A percentile compares a stretch with the other conserved stretches of the same genome.
These are phyloP conservation scores for Ophiocordyceps camponoti-rufipedis DNA, from an alignment of 2,329 filamentous ascomycete genomes.

Conservation along the genomic window DNA sequence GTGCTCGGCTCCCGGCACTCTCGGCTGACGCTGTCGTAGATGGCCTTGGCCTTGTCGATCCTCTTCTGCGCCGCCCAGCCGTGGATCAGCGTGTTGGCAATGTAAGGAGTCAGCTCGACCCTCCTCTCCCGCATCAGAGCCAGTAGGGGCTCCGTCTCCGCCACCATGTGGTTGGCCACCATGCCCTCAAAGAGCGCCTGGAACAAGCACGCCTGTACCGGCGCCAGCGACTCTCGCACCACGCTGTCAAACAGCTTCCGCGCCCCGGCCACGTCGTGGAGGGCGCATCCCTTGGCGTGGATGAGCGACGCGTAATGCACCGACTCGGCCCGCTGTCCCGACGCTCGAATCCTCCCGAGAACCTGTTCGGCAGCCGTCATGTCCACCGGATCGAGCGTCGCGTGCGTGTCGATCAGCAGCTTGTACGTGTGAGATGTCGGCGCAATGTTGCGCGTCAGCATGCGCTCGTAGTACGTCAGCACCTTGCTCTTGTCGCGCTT, in stretches of 20 bases:
- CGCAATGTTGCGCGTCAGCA: constrained; percentile 71
- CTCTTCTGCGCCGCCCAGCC: constrained; percentile 81
- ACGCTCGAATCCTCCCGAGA: constrained; percentile 55
- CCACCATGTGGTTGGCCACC: constrained; percentile 82
- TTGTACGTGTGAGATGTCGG: constrained; percentile 96
- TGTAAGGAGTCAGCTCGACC: constrained; percentile 87
- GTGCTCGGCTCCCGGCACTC: constrained; percentile 87
- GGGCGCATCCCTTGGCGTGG: constrained; percentile 84
- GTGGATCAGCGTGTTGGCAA: constrained; percentile 94
- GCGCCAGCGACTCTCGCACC: constrained; percentile 45
- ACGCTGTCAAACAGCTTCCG: constrained; percentile 69
- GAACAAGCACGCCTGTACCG: constrained; percentile 71
- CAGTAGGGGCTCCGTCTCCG: constrained; percentile 56
- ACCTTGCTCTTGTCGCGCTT: constrained; percentile 94
- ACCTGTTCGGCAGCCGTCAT: constrained; percentile 77
- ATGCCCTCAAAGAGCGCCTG: constrained; percentile 94
- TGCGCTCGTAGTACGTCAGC: constrained; percentile 83
- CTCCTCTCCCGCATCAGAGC: constrained; percentile 53
- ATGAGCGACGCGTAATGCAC: constrained; percentile 94
- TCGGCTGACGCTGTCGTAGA: constrained; percentile 63
- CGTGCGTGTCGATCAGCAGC: constrained; percentile 86
- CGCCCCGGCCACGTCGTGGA: constrained; percentile 79
- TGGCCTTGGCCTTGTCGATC: constrained; percentile 55
- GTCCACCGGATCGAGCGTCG: constrained; percentile 78
- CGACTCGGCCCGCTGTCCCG: constrained; percentile 64